A percentile compares a stretch with the other conserved stretches of the same genome.
Evolutionary conservation across 805 yeast species (phyloP).

Genomic region (Yamadazyma ubonensis): DNA sequence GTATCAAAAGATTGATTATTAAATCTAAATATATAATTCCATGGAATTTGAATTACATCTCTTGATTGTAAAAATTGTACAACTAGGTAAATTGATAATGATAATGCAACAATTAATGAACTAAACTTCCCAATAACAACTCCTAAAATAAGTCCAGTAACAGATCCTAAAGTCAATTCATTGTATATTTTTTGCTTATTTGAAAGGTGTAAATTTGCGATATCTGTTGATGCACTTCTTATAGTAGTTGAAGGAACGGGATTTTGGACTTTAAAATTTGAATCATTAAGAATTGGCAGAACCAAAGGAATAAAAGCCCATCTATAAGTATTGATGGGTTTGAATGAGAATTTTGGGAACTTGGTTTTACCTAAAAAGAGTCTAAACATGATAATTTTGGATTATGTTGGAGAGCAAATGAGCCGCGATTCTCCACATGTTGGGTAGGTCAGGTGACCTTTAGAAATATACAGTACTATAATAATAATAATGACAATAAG

Average conservation of each 20-base stretch:
- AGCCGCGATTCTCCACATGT: not conserved
- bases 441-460: no score
- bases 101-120: constrained; percentile 48
- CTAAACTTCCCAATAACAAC: constrained; percentile 60
- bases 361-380: constrained; percentile 9
- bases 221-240: constrained; percentile 15
- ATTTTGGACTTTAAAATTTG: constrained; percentile 2
- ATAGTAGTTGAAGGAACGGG: constrained; percentile 1
- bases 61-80: constrained; percentile 57
- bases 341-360: constrained; percentile 14
- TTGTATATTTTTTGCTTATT: constrained; percentile 43
- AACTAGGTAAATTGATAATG: constrained; percentile 44
- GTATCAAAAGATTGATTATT: constrained; percentile 43
- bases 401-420: no score
- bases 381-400: constrained; percentile 15
- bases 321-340: constrained; percentile 8
- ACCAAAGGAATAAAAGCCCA: constrained; percentile 15
- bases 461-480: no score
- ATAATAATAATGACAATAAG: no score
- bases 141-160: constrained; percentile 60
- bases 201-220: constrained; percentile 41
- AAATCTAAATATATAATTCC: constrained; percentile 34
- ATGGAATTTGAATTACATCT: constrained; percentile 49
- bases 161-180: constrained; percentile 62
- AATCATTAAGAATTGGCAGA: constrained; percentile 13